Evolutionary conservation across 2,329 filamentous ascomycete genomes (phyloP).

Genomic region (Seiridium cupressi): DNA sequence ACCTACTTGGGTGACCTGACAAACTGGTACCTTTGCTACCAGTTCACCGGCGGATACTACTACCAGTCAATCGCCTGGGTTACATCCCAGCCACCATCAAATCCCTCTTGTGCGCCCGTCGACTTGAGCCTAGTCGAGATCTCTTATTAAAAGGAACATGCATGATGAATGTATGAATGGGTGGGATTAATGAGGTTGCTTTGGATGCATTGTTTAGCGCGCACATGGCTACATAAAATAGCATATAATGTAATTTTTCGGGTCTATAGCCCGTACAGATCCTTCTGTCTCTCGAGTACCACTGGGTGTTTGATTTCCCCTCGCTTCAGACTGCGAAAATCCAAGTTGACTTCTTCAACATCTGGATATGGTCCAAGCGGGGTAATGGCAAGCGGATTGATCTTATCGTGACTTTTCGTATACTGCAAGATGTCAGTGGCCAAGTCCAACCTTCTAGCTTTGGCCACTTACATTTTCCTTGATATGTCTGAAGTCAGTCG

Average conservation of each 20-base stretch:
- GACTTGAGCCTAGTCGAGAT: slow-evolving; percentile 14
- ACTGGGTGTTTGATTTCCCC: slow-evolving; percentile 44
- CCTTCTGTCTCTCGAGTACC: slow-evolving; percentile 31
- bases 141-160: not conserved
- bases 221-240: not conserved
- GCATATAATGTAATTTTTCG: not conserved
- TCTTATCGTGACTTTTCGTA: slow-evolving; percentile 56
- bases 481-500: slow-evolving; percentile 65
- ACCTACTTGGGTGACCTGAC: slow-evolving; percentile 13
- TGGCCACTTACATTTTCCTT: slow-evolving; percentile 53
- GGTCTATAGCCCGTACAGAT: slow-evolving; percentile 3
- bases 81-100: slow-evolving; percentile 16
- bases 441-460: not conserved
- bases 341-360: slow-evolving; percentile 50
- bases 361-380: slow-evolving; percentile 60
- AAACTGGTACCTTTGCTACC: slow-evolving; percentile 23
- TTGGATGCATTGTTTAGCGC: too few species aligned
- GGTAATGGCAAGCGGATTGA: slow-evolving; percentile 63
- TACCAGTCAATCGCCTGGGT: slow-evolving; percentile 23
- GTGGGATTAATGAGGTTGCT: too few species aligned
- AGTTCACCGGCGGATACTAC: slow-evolving; percentile 21
- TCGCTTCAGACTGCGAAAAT: slow-evolving; percentile 44
- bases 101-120: slow-evolving; percentile 22
- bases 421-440: slow-evolving; percentile 19
- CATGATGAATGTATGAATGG: too few species aligned